phyloP scores from a whole-genome alignment of 441 rosid genomes.

The Manihot esculenta region DNA sequence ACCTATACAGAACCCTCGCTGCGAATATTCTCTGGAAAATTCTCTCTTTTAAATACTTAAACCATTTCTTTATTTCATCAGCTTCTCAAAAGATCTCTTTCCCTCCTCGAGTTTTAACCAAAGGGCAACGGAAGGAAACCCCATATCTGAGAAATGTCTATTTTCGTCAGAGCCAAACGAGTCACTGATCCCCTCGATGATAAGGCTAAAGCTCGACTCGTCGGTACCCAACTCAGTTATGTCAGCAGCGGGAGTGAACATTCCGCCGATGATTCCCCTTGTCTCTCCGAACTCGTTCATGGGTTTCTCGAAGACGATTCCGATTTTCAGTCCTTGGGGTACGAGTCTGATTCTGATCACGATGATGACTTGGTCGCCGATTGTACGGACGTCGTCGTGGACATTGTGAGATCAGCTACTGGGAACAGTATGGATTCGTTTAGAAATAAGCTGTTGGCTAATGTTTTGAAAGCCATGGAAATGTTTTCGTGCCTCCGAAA shows the following conservation, averaged over 20 bases:
- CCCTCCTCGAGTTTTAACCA: neutral
- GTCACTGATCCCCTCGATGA: conserved; percentile 62
- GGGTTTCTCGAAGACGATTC: conserved; percentile 54
- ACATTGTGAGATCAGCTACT: conserved; percentile 17
- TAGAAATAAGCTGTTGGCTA: conserved; percentile 35
- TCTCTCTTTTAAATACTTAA: conserved; percentile 6
- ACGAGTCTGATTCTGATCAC: conserved; percentile 45
- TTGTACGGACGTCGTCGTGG: conserved; percentile 30
- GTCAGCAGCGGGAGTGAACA: conserved; percentile 82
- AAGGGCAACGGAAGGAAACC: no score
- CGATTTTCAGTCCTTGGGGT: conserved; percentile 12
- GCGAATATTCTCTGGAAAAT: conserved; percentile 47
- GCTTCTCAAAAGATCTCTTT: neutral
- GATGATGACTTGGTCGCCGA: conserved; percentile 37
- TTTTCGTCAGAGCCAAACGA: conserved; percentile 45
- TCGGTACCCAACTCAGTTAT: conserved; percentile 41
- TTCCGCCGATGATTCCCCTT: conserved; percentile 51
- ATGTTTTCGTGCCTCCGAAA: conserved; percentile 34
- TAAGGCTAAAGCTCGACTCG: conserved; percentile 59
- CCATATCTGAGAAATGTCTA: conserved; percentile 31
- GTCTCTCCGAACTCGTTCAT: conserved; percentile 75
- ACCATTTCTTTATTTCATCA: neutral
- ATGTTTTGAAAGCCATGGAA: conserved; percentile 50
- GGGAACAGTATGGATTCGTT: conserved; percentile 38
- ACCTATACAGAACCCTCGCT: conserved; percentile 7